Evolutionary conservation across 768 basidiomycete genomes (phyloP), one percentile per base, ranked within the genome.

Genomic region (Lactifluus volemus): DNA sequence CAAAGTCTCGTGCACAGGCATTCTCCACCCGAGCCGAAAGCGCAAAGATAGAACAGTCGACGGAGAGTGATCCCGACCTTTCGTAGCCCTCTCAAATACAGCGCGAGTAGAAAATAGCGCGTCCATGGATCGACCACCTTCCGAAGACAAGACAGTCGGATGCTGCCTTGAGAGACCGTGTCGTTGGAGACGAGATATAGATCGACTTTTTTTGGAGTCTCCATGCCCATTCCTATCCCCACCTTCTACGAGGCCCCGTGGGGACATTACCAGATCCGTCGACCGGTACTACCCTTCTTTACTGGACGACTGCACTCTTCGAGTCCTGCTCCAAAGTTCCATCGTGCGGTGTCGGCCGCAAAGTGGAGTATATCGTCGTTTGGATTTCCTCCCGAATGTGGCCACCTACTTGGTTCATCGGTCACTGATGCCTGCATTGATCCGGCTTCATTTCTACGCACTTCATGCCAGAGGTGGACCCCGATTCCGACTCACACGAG

Each of bases 11-110:
- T 72, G 73, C n/a, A 74, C 68, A 54, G 70, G 67, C 53, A 75
- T 76, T 19, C 57, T 74, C 30, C 77, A 76, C 34, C 82, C 80
- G 8, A 73, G 68, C 49, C 82, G 80, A 65, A 89, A 89, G 67
- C 79, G 68, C 74, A 3, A 85, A 73, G 56, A 59, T 73, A 30
- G 66, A 69, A 30, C 68, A 68, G 51, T 21, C 8, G 54, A 51
- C 30, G 63, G 55, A 45, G 39, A 73, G 60, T 70, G 57, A 60
- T 62, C 14, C 51, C 32, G 58, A 59, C 50, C 55, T 10, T 58
- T 58, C 42, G 59, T 53, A 30, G 65, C 55, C 9, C 63, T 55
- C 19, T 60, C 65, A 14, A 63, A 51, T 14, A 39, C 51, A 25
- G 12, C 7, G 10, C 58, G 49, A 25, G 25, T 25, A 36, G 61